phyloP scores from a whole-genome alignment of 75 land plant genomes.

The Pinus albicaulis region DNA sequence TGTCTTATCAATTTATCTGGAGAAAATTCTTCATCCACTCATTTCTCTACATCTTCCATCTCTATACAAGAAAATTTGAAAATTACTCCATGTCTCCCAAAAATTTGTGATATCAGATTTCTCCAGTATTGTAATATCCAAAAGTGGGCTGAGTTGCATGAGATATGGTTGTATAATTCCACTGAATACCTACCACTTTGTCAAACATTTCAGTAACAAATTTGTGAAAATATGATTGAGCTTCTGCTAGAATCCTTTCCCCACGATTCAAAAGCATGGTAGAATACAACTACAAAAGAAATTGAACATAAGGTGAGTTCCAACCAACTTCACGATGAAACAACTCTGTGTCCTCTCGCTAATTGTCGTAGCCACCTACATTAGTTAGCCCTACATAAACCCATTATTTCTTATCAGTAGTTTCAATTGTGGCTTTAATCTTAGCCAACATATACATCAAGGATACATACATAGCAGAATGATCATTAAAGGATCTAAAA shows the following conservation, averaged over 20 bases:
- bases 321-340: conserved; percentile 30
- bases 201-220: conserved; percentile 58
- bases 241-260: conserved; percentile 28
- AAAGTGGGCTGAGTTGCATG: conserved; percentile 75
- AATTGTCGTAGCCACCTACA: conserved; percentile 34
- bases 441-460: conserved; percentile 36
- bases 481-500: neutral
- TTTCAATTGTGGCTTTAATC: conserved; percentile 23
- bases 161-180: conserved; percentile 46
- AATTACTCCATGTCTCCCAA: conserved; percentile 51
- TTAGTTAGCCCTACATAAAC: conserved; percentile 31
- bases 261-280: conserved; percentile 33
- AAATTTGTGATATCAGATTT: conserved; percentile 45
- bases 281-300: conserved; percentile 45
- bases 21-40: conserved; percentile 44
- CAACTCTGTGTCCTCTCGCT: conserved; percentile 35
- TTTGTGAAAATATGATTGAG: conserved; percentile 30
- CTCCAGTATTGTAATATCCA: conserved; percentile 59
- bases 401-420: conserved; percentile 26
- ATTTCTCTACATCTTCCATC: conserved; percentile 63
- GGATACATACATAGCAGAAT: neutral
- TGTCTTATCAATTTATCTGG: conserved; percentile 60
- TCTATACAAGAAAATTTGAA: conserved; percentile 71
- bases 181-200: conserved; percentile 71
- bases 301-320: conserved; percentile 30